Percentiles rank a stretch among this genome's conserved stretches.
phyloP scores from a whole-genome alignment of 2,329 filamentous ascomycete species.

The Stagonosporopsis cucurbitacearum region DNA sequence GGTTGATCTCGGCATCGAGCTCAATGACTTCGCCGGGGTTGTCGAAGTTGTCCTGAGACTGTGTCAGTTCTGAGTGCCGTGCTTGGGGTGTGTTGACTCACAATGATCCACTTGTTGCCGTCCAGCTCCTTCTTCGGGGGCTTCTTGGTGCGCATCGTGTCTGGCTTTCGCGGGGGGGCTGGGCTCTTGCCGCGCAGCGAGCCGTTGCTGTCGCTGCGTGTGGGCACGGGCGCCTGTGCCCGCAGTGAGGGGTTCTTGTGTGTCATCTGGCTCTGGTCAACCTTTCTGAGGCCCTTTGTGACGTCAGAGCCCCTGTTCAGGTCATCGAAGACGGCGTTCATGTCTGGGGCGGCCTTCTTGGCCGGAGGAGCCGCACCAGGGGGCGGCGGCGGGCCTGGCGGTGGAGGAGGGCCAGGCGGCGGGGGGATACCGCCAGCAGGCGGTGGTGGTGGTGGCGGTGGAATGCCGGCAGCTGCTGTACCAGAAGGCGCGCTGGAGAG shows the following conservation, averaged over 20 bases:
- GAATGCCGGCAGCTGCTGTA: conserved; percentile 65
- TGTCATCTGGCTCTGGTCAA: conserved; percentile 95
- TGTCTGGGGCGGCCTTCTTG: conserved; percentile 62
- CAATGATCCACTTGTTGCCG: conserved; percentile 88
- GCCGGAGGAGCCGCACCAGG: conserved; percentile 58
- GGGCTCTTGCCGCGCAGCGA: conserved; percentile 76
- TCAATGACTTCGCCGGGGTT: conserved; percentile 74
- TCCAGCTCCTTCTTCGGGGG: conserved; percentile 58
- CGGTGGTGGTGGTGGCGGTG: conserved; percentile 69
- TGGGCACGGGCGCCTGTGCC: conserved; percentile 72
- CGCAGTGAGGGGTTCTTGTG: conserved; percentile 95
- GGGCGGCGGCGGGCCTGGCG: conserved; percentile 54
- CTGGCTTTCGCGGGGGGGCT: conserved; percentile 73
- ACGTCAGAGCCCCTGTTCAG: conserved; percentile 89
- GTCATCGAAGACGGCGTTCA: conserved; percentile 89
- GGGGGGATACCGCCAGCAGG: conserved; percentile 65
- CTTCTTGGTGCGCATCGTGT: conserved; percentile 57
- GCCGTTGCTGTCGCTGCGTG: conserved; percentile 59
- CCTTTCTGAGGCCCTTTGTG: conserved; percentile 87
- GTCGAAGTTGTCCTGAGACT: conserved; percentile 84
- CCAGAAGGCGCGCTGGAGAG: conserved; percentile 54
- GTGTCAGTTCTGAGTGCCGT: conserved; percentile 8
- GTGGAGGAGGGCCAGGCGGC: conserved; percentile 70
- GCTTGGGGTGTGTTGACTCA: conserved; percentile 50
- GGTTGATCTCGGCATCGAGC: conserved; percentile 80